These are phyloP conservation scores for Pseudisothecium myosuroides DNA, from an alignment of 225 moss, liverwort and hornwort genomes.

Conservation along the genomic window DNA sequence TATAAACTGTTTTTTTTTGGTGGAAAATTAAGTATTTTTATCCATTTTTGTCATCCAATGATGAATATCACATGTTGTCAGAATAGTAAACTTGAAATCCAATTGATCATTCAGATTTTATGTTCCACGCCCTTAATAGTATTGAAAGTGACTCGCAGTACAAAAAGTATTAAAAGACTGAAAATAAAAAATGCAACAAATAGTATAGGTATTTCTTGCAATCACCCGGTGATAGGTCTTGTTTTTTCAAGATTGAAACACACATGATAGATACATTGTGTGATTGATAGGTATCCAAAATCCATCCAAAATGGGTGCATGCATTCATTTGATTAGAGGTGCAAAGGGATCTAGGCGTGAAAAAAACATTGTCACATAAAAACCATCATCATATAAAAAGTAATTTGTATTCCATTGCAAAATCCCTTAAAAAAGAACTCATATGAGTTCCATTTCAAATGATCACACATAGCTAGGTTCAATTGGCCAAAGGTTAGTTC, in stretches of 20 bases:
- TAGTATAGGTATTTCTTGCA: too few species aligned
- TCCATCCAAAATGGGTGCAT: neutral
- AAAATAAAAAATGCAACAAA: too few species aligned
- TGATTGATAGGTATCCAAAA: neutral
- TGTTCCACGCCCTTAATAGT: too few species aligned
- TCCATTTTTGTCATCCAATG: too few species aligned
- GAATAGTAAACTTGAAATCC: too few species aligned
- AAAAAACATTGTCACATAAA: neutral
- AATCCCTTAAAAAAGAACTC: neutral
- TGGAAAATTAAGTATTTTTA: too few species aligned
- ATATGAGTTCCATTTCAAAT: neutral
- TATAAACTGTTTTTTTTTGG: too few species aligned
- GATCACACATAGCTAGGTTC: neutral
- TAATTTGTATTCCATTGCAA: neutral
- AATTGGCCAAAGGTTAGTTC: neutral
- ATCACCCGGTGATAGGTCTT: neutral
- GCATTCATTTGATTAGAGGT: rapidly evolving
- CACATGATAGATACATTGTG: neutral
- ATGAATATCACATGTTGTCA: too few species aligned
- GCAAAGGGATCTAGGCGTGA: neutral
- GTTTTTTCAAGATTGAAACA: neutral
- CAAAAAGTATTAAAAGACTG: too few species aligned
- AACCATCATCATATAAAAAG: too few species aligned
- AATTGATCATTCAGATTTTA: too few species aligned
- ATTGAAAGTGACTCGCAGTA: too few species aligned